Evolutionary conservation across 768 basidiomycete species (phyloP), one percentile per base, ranked within the genome.

Genomic region (Imleria badia): DNA sequence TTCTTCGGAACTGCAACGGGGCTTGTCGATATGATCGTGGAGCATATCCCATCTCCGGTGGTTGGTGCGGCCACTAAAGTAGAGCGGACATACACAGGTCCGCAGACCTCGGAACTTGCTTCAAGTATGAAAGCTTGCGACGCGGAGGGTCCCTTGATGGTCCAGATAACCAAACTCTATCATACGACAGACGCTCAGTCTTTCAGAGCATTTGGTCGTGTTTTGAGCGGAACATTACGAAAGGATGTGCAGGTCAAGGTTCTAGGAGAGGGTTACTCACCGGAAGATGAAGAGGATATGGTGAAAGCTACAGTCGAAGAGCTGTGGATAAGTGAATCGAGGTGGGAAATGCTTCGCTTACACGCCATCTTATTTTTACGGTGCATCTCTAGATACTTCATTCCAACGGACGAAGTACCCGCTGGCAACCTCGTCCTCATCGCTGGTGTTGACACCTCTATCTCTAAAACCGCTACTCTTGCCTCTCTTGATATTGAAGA

Each of bases 221-320:
- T 99, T 17, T 78, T 98, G 70, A 94, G 92, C 61, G 97, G 97
- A 19, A 97, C 95, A 0, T 72, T 98, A 22, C 78, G 80, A 63
- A 89, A 88, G 62, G 94, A 94, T 13, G 80, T 83, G 79, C 78
- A 85, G 33, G 79, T 99, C 59, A 98, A 97, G 75, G 95, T 98
- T n/a, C 78, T 99, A 8, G 97, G 97, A 52, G 97, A 98, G 69
- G 94, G 94, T 0, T 99, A 95, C 71, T 96, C 94, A 14, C 91
- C 92, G n/a, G 96, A 98, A 65, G 97, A 99, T 60, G 96, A 98
- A 74, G 97, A 99, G 73, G 97, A 99, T 66, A 96, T 98, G 94
- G 82, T 90, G 70, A 86, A 84, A 57, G 85, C 83, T 14, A 81
- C 76, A 3, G 82, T 97, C 3, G 95, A 98, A 61, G 87, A 88